phyloP scores from a whole-genome alignment of 371 early-diverging fungal species.

The Lichtheimia ornata region DNA sequence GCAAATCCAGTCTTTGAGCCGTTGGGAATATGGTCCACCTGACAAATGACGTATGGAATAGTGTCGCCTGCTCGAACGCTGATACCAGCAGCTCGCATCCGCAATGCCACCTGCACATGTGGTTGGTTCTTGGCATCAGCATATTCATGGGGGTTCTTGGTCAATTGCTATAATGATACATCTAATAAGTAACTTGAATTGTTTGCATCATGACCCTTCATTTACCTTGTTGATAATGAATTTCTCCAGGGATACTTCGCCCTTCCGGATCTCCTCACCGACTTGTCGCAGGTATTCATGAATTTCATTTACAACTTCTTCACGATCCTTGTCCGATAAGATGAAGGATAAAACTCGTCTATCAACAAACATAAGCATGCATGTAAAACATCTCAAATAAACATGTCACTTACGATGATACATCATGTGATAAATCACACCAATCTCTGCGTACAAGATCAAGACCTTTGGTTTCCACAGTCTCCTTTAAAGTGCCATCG shows the following conservation, averaged over 20 bases:
- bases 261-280: constrained; percentile 74
- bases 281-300: constrained; percentile 74
- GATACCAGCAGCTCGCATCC: constrained; percentile 75
- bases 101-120: constrained; percentile 95
- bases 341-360: constrained; percentile 80
- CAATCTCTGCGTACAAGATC: constrained; percentile 99
- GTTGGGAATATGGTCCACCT: constrained; percentile 46
- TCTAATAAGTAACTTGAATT: not conserved
- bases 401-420: constrained; percentile 64
- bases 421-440: constrained; percentile 93
- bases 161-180: constrained; percentile 61
- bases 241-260: constrained; percentile 75
- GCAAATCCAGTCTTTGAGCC: constrained; percentile 61
- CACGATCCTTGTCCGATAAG: constrained; percentile 73
- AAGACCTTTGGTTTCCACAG: constrained; percentile 96
- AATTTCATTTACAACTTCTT: constrained; percentile 76
- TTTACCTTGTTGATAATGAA: constrained; percentile 92
- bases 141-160: constrained; percentile 94
- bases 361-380: constrained; percentile 4
- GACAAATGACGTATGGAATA: constrained; percentile 95
- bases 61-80: constrained; percentile 89
- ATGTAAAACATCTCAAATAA: not conserved
- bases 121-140: constrained; percentile 90
- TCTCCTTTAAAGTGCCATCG: constrained; percentile 61
- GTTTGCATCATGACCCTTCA: not conserved